Percentiles rank a stretch among this genome's conserved stretches.
Conservation (phyloP, 192 early-diverging fungal species). For the Backusella circina region DNA sequence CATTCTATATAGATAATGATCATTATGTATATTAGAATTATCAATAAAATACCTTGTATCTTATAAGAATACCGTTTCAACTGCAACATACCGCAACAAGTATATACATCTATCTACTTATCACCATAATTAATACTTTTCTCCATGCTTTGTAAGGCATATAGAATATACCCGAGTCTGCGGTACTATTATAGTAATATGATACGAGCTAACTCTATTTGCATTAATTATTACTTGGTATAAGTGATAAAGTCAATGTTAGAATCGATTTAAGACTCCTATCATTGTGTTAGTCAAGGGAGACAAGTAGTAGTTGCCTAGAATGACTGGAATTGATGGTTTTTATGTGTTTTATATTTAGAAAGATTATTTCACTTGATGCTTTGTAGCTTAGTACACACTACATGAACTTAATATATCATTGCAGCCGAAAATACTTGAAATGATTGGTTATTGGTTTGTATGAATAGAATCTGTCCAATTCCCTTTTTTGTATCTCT, state of each 20-base stretch:
- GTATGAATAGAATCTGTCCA: background rate
- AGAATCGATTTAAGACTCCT: background rate
- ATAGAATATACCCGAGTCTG: background rate
- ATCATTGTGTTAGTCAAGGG: background rate
- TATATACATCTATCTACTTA: too few relatives aligned
- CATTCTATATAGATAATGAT: too few relatives aligned
- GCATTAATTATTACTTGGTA: background rate
- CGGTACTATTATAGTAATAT: background rate
- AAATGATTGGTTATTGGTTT: background rate
- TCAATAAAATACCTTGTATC: too few relatives aligned
- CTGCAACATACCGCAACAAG: too few relatives aligned
- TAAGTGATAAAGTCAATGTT: background rate
- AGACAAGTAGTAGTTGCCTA: background rate
- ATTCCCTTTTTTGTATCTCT: background rate
- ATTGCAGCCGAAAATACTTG: background rate
- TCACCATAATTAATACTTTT: too few relatives aligned
- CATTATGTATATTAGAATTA: too few relatives aligned
- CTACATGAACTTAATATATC: background rate
- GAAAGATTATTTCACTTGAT: background rate
- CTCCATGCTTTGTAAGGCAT: too few relatives aligned
- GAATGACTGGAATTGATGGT: background rate
- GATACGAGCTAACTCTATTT: background rate
- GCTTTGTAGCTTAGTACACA: background rate
- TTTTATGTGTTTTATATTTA: background rate
- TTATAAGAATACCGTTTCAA: too few relatives aligned